Evolutionary conservation across 176 grass and related monocot genomes (phyloP).

Genomic region (bread wheat (Triticum aestivum)): DNA sequence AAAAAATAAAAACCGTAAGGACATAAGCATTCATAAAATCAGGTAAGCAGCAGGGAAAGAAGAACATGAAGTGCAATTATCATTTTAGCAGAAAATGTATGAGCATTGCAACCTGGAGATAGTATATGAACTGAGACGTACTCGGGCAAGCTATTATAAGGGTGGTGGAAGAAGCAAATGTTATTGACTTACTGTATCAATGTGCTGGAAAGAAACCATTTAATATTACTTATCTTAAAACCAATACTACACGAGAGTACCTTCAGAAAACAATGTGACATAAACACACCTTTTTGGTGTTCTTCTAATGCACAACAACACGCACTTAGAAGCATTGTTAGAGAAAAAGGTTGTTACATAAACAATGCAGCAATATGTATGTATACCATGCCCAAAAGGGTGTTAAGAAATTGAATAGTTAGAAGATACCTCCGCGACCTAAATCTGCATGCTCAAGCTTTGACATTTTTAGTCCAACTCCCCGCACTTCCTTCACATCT

Average conservation of each 20-base stretch:
- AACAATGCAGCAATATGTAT: neutral
- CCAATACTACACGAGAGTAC: neutral
- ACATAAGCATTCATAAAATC: constrained; percentile 15
- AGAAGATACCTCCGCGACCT: constrained; percentile 50
- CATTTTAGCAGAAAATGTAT: neutral
- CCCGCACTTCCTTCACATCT: constrained; percentile 97
- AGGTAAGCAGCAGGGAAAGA: neutral
- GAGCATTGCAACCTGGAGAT: neutral
- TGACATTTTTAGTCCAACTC: constrained; percentile 82
- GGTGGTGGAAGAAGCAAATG: constrained; percentile 5
- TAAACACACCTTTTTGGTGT: neutral
- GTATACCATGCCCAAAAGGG: neutral
- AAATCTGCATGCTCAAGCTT: constrained; percentile 65
- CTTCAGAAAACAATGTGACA: neutral
- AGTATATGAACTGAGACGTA: neutral
- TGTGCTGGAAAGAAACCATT: neutral
- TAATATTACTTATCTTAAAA: neutral
- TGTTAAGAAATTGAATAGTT: constrained; percentile 7
- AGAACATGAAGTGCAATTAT: neutral
- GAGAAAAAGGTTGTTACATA: neutral
- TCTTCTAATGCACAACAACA: neutral
- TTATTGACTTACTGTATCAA: constrained; percentile 8
- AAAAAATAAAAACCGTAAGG: constrained; percentile 19
- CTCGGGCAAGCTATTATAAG: neutral
- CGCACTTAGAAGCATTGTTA: neutral